Evolutionary conservation across 2,329 filamentous ascomycete genomes (phyloP).

Genomic region (Sclerotinia subarctica): DNA sequence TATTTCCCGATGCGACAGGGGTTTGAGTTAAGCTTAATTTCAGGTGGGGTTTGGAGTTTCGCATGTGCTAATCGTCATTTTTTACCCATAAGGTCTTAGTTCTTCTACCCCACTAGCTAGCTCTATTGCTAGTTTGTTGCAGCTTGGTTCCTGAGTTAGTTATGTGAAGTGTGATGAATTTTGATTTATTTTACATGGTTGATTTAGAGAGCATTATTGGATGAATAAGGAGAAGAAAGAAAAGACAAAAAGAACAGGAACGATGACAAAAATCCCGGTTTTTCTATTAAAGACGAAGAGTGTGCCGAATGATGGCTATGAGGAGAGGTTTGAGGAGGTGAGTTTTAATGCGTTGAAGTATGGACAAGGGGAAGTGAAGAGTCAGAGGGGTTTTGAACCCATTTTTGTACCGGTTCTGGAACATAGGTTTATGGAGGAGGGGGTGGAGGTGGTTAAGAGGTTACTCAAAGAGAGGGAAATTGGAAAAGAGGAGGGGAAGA

Average conservation of each 20-base stretch:
- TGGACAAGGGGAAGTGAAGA: constrained; percentile 28
- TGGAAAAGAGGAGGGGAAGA: constrained; percentile 37
- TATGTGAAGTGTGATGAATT: neutral
- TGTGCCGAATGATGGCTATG: constrained; percentile 66
- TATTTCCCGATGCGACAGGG: neutral
- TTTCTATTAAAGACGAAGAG: constrained; percentile 78
- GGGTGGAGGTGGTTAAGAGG: constrained; percentile 51
- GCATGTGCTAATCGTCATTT: neutral
- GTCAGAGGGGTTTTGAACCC: constrained; percentile 51
- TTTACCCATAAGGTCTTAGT: neutral
- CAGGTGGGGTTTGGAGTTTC: neutral
- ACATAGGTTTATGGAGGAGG: constrained; percentile 62
- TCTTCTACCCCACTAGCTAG: neutral
- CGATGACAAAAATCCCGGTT: constrained; percentile 48
- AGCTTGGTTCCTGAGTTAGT: neutral
- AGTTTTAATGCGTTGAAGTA: constrained; percentile 18
- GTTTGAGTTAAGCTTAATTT: constrained; percentile 11
- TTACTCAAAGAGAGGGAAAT: constrained; percentile 49
- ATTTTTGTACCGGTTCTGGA: constrained; percentile 74
- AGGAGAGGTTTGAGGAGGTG: constrained; percentile 58
- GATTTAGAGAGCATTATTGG: neutral
- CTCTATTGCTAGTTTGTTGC: neutral
- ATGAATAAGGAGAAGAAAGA: neutral
- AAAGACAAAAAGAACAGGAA: neutral
- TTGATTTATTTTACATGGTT: neutral